A percentile compares a stretch with the other conserved stretches of the same genome.
Conservation (phyloP, 306 rosid species). For the Ormosia semicastrata region DNA sequence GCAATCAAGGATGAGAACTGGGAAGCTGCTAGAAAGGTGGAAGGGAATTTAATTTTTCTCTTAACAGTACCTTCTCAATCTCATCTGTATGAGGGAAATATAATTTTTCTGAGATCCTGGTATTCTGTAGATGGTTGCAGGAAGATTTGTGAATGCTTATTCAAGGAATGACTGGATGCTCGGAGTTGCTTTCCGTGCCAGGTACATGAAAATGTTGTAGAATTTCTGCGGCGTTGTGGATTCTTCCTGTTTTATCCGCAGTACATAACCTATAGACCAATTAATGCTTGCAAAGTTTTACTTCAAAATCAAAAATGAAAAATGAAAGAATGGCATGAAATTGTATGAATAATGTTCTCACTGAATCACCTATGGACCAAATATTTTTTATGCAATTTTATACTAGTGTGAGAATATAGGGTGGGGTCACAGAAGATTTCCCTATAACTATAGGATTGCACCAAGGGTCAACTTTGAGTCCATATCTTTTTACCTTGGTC, state of each 20-base stretch:
- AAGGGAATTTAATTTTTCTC: background rate
- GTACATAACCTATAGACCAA: background rate
- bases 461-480: no score
- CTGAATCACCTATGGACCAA: background rate
- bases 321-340: background rate
- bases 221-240: background rate
- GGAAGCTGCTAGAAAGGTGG: constrained; percentile 65
- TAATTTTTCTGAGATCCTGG: background rate
- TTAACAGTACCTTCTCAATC: background rate
- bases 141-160: constrained; percentile 75
- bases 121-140: constrained; percentile 61
- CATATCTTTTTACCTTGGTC: no score
- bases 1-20: constrained; percentile 63
- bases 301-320: background rate
- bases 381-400: background rate
- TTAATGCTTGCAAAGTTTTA: background rate
- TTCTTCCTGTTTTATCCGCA: background rate
- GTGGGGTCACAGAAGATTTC: no score
- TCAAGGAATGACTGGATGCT: constrained; percentile 67
- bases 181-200: constrained; percentile 67
- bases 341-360: background rate
- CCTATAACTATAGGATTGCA: no score
- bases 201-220: constrained; percentile 35
- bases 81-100: background rate
- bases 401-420: no score